Conservation (phyloP, 140 eudicot species). For the Ambrosia hybrid region DNA sequence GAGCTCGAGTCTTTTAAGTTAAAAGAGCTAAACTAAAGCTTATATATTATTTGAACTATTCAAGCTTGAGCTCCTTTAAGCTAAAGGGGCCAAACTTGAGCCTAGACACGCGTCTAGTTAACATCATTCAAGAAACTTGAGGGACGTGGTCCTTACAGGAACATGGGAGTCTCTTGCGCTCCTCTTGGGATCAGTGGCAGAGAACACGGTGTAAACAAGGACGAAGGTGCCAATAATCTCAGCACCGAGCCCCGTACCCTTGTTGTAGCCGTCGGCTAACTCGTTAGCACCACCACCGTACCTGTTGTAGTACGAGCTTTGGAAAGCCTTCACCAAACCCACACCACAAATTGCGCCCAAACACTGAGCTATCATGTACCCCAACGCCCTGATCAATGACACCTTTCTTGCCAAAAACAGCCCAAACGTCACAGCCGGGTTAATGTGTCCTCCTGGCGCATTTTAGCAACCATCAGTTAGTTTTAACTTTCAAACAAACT, state of each 20-base stretch:
- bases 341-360: slow-evolving; percentile 16
- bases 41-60: too few species aligned
- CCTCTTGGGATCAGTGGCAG: slow-evolving; percentile 65
- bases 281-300: slow-evolving; percentile 15
- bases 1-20: neutral
- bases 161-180: slow-evolving; percentile 63
- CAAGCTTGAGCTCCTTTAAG: too few species aligned
- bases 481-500: neutral
- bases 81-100: too few species aligned
- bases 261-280: slow-evolving; percentile 8
- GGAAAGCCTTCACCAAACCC: slow-evolving; percentile 10
- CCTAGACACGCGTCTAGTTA: too few species aligned
- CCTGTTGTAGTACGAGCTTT: slow-evolving; percentile 9
- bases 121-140: neutral
- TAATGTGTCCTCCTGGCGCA: slow-evolving; percentile 20
- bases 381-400: slow-evolving; percentile 12
- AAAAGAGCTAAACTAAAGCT: too few species aligned
- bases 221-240: slow-evolving; percentile 12
- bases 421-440: slow-evolving; percentile 15
- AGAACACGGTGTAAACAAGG: slow-evolving; percentile 15
- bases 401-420: slow-evolving; percentile 10
- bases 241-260: slow-evolving; percentile 14
- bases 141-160: slow-evolving; percentile 31
- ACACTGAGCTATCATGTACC: slow-evolving; percentile 13
- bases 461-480: slow-evolving; percentile 7